These are phyloP conservation scores for Annona cherimola DNA, from an alignment of 164 flowering plant species.

Conservation along the genomic window DNA sequence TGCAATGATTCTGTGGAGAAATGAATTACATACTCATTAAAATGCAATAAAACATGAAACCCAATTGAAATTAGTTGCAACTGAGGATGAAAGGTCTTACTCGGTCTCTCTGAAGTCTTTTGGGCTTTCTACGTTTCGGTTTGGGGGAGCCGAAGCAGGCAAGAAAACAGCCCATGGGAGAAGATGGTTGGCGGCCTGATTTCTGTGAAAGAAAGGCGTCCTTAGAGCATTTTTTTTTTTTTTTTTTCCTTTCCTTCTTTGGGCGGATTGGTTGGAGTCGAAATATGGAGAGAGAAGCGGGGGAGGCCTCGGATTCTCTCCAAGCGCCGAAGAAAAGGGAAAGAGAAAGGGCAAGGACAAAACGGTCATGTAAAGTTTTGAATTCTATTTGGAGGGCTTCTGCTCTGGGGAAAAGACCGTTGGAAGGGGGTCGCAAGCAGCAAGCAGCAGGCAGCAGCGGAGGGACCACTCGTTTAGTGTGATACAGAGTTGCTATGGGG, in stretches of 20 bases:
- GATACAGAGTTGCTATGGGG: too few species aligned
- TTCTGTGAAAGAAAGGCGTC: not conserved
- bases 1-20: slow-evolving; percentile 39
- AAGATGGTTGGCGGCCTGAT: not conserved
- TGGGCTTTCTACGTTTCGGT: slow-evolving; percentile 33
- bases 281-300: not conserved
- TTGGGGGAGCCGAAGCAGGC: slow-evolving; percentile 49
- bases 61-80: slow-evolving; percentile 2
- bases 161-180: slow-evolving; percentile 69
- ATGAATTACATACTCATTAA: not conserved
- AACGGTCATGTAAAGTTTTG: slow-evolving; percentile 22
- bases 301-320: slow-evolving; percentile 15
- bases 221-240: not conserved
- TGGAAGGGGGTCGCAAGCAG: not conserved
- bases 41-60: not conserved
- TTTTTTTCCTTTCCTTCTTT: not conserved
- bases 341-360: slow-evolving; percentile 11
- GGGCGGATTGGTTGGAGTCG: not conserved
- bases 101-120: slow-evolving; percentile 21
- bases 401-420: slow-evolving; percentile 25
- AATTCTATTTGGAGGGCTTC: not conserved
- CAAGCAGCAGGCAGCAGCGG: too few species aligned
- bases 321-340: slow-evolving; percentile 23
- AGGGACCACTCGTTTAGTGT: too few species aligned
- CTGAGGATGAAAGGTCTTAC: slow-evolving; percentile 23